Base-by-base conservation (phyloP, 2,329 filamentous ascomycete genomes). In the Penicillium psychrosexuale region DNA sequence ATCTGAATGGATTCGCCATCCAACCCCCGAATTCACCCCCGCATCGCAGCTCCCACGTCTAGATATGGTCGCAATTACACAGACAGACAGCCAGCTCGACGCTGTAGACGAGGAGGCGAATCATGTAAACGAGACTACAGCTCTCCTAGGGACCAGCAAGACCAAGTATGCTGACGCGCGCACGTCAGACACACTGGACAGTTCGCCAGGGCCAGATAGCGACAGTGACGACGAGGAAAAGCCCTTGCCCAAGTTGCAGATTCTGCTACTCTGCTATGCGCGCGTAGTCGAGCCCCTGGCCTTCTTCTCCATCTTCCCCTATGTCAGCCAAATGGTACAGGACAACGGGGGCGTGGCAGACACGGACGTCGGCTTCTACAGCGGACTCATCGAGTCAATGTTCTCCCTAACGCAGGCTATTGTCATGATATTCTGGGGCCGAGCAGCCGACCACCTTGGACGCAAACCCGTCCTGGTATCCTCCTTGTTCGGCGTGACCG, bases 231-330 rank as follows among this genome's bases (percentile, higher is more conserved):
- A 67, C 6, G 70, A 76, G 1, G 74, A 78, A 62, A 80, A 76
- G 53, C 79, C 82, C 1, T 68, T 89, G 13, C 82, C 84, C n/a
- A 78, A 75, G 58, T 50, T 69, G n/a, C 90, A 93, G 69, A 84
- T 94, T 49, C 70, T 87, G 31, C 72, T 89, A 11, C 82, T 94
- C 12, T 93, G 89, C 76, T 89, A 85, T 68, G 85, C 86, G 1
- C 84, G 89, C 6, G 68, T 89, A 27, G 78, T 90, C 42, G 90
- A 93, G 66, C 89, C 90, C 0, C 81, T 92, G 38, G 87, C 88
- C n/a, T 93, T 90, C 76, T 93, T 92, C 76, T 84, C 81, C 68
- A 90, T 93, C 69, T 89, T 93, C 64, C 88, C 89, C 0, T 93
- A 89, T 73, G 82, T 94, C 72, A 90, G 86, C 65, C 78, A 87